Conservation (phyloP, 2,329 filamentous ascomycete species). For the Fusarium mangiferae region DNA sequence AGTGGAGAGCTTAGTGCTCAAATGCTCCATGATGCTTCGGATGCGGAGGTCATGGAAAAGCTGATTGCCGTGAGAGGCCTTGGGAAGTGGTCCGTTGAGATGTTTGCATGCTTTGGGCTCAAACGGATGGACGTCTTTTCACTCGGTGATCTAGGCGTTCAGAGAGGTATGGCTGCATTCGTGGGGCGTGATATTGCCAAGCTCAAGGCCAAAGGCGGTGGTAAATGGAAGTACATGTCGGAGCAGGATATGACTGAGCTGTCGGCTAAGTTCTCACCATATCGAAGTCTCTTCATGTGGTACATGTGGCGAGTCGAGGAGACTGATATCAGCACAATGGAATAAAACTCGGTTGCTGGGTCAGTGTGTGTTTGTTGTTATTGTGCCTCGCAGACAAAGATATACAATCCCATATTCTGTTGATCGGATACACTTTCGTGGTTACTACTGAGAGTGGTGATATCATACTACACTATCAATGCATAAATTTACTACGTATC, state of each 20-base stretch:
- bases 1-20: constrained; percentile 78
- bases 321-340: constrained; percentile 75
- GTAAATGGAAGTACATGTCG: constrained; percentile 98
- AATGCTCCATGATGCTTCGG: constrained; percentile 80
- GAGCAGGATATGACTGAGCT: constrained; percentile 92
- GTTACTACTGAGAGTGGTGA: constrained; percentile 24
- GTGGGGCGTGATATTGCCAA: constrained; percentile 84
- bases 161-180: constrained; percentile 92
- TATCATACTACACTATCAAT: constrained; percentile 23
- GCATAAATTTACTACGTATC: background rate
- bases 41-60: constrained; percentile 86
- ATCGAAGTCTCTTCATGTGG: constrained; percentile 96
- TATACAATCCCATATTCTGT: background rate
- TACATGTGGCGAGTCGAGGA: constrained; percentile 94
- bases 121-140: constrained; percentile 96
- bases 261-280: constrained; percentile 83
- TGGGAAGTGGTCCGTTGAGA: constrained; percentile 92
- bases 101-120: constrained; percentile 97
- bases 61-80: constrained; percentile 88
- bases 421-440: constrained; percentile 3
- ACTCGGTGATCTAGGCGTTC: constrained; percentile 90
- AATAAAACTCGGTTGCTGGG: constrained; percentile 46
- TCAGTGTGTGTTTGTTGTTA: constrained; percentile 23
- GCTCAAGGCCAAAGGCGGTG: constrained; percentile 79
- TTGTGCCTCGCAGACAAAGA: background rate